phyloP scores from a whole-genome alignment of 257 asterid species.

The Gentiana macrophylla region DNA sequence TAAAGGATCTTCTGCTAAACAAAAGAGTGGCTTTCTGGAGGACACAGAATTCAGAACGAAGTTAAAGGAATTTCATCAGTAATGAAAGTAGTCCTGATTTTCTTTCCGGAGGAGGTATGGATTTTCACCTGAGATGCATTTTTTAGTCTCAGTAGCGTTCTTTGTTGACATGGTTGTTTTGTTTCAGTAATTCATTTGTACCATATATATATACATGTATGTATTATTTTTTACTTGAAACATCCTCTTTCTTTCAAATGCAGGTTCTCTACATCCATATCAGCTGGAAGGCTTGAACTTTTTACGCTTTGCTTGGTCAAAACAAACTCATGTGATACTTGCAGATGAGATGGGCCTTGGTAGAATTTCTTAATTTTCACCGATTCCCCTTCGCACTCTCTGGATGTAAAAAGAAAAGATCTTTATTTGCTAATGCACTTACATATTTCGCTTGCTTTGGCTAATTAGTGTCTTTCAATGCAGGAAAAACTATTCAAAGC shows the following conservation, averaged over 20 bases:
- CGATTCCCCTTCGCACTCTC: conserved; percentile 2
- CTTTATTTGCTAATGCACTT: not conserved
- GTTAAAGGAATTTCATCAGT: conserved; percentile 82
- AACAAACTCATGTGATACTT: conserved; percentile 95
- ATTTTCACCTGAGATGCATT: conserved; percentile 1
- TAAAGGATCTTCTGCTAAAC: conserved; percentile 44
- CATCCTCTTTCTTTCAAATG: conserved; percentile 5
- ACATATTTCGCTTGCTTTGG: not conserved
- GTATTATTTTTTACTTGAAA: not conserved
- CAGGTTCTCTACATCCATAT: conserved; percentile 96
- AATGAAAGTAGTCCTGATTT: conserved; percentile 77
- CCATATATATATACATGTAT: no score
- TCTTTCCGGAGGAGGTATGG: conserved; percentile 68
- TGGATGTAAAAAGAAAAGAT: not conserved
- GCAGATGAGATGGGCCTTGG: conserved; percentile 99
- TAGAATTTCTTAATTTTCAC: conserved; percentile 26
- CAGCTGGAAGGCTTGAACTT: conserved; percentile 99
- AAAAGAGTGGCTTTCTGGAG: conserved; percentile 43
- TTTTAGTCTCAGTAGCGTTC: not conserved
- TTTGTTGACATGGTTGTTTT: not conserved
- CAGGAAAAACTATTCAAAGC: conserved; percentile 98
- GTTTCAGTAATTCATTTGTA: no score
- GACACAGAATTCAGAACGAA: conserved; percentile 54
- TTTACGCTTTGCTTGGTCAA: conserved; percentile 93
- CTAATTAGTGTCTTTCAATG: conserved; percentile 17